These are phyloP conservation scores for Herpetospermum pedunculosum DNA, from an alignment of 306 rosid species.

Conservation along the genomic window DNA sequence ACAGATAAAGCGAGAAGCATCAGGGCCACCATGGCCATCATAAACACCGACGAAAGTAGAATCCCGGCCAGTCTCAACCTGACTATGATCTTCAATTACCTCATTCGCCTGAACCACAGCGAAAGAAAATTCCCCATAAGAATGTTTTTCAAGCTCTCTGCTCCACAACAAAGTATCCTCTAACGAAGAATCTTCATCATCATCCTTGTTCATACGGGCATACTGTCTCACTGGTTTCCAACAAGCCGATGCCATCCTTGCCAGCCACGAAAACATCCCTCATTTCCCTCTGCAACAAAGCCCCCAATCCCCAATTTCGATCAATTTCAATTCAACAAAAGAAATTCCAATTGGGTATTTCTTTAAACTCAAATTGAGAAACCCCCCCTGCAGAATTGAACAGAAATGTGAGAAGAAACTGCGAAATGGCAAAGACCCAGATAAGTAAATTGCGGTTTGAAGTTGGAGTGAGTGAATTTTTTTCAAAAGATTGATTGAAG, in stretches of 20 bases:
- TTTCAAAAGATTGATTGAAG: neutral
- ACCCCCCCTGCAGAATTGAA: neutral
- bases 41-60: slow-evolving; percentile 75
- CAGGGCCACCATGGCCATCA: slow-evolving; percentile 87
- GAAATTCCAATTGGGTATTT: neutral
- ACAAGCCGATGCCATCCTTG: slow-evolving; percentile 71
- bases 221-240: slow-evolving; percentile 74
- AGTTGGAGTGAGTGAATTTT: no score
- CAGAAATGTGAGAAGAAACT: neutral
- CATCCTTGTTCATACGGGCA: slow-evolving; percentile 85
- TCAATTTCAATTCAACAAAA: neutral
- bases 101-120: slow-evolving; percentile 83
- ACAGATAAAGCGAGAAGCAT: slow-evolving; percentile 47
- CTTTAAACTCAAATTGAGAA: neutral
- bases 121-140: slow-evolving; percentile 60
- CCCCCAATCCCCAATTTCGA: slow-evolving; percentile 12
- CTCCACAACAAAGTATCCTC: slow-evolving; percentile 60
- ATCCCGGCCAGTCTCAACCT: slow-evolving; percentile 60
- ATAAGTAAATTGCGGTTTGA: neutral
- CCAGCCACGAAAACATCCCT: slow-evolving; percentile 98
- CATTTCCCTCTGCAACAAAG: slow-evolving; percentile 57
- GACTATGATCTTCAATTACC: slow-evolving; percentile 67
- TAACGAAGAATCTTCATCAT: slow-evolving; percentile 29
- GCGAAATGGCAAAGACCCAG: neutral
- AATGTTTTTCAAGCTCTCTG: slow-evolving; percentile 55